Evolutionary conservation across 228 moss, liverwort and hornwort species (phyloP).

Genomic region (Sphagnum fallax): DNA sequence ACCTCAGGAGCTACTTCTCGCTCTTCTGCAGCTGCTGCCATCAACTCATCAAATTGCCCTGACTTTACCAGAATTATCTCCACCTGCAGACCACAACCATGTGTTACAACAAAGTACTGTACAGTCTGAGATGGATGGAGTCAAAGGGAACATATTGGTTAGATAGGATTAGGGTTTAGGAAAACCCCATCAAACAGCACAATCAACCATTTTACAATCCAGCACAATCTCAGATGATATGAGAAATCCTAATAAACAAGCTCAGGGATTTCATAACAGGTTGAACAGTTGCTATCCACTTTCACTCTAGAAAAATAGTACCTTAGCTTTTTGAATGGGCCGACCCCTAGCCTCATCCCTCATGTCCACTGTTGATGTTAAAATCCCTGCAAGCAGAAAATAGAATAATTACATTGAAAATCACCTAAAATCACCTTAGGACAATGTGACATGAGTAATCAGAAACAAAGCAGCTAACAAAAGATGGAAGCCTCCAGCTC

Average conservation of each 20-base stretch:
- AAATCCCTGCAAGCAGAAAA: constrained; percentile 39
- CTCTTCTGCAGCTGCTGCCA: constrained; percentile 98
- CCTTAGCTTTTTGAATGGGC: constrained; percentile 97
- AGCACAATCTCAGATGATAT: too few relatives aligned
- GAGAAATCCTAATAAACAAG: too few relatives aligned
- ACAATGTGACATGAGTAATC: too few relatives aligned
- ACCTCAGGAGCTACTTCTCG: constrained; percentile 93
- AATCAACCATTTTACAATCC: too few relatives aligned
- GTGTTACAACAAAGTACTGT: too few relatives aligned
- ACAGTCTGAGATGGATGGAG: too few relatives aligned
- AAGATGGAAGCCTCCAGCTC: not conserved
- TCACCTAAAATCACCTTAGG: too few relatives aligned
- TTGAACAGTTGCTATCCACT: too few relatives aligned
- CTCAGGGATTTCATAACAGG: too few relatives aligned
- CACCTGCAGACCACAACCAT: constrained; percentile 36
- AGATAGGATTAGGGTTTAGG: too few relatives aligned
- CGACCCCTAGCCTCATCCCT: constrained; percentile 87
- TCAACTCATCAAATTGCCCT: constrained; percentile 96
- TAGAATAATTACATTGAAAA: not conserved
- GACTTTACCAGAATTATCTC: constrained; percentile 95
- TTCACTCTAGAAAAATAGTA: not conserved
- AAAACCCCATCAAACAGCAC: too few relatives aligned
- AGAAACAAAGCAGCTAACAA: not conserved
- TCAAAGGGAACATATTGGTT: too few relatives aligned
- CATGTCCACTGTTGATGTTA: constrained; percentile 92